A percentile compares a stretch with the other conserved stretches of the same genome.
These are phyloP conservation scores for Vitis rupestris DNA, from an alignment of 164 flowering plant genomes.

Conservation along the genomic window DNA sequence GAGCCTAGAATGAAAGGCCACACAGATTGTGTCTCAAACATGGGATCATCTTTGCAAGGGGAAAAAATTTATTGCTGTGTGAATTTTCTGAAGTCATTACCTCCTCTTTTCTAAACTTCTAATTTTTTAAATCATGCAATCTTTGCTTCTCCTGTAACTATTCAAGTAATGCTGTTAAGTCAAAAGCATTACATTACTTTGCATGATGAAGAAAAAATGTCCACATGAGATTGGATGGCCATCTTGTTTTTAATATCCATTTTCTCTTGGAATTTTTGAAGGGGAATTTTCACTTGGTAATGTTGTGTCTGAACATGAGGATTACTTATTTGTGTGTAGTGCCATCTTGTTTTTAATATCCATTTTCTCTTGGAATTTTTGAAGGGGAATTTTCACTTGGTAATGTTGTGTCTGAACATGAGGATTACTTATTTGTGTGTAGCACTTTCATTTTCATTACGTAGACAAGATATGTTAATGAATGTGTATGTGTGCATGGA, in stretches of 20 bases:
- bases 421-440: too few relatives aligned
- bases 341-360: too few relatives aligned
- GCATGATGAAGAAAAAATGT: too few relatives aligned
- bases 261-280: too few relatives aligned
- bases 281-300: too few relatives aligned
- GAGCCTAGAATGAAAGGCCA: not conserved
- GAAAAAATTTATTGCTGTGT: not conserved
- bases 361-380: too few relatives aligned
- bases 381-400: too few relatives aligned
- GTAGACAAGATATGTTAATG: not conserved
- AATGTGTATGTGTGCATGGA: not conserved
- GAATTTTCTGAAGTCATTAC: not conserved
- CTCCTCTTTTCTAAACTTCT: not conserved
- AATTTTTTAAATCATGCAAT: not conserved
- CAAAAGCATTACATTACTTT: not conserved
- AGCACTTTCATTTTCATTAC: not conserved
- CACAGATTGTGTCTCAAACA: not conserved
- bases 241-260: too few relatives aligned
- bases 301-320: too few relatives aligned
- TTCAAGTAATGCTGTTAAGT: not conserved
- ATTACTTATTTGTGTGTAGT: too few relatives aligned
- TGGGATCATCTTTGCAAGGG: not conserved
- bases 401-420: too few relatives aligned
- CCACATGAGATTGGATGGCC: too few relatives aligned
- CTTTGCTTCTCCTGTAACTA: not conserved